Percentiles rank a stretch among this genome's conserved stretches.
These are phyloP conservation scores for Coniochaeta sp. DNA, from an alignment of 2,329 filamentous ascomycete species.

Conservation along the genomic window DNA sequence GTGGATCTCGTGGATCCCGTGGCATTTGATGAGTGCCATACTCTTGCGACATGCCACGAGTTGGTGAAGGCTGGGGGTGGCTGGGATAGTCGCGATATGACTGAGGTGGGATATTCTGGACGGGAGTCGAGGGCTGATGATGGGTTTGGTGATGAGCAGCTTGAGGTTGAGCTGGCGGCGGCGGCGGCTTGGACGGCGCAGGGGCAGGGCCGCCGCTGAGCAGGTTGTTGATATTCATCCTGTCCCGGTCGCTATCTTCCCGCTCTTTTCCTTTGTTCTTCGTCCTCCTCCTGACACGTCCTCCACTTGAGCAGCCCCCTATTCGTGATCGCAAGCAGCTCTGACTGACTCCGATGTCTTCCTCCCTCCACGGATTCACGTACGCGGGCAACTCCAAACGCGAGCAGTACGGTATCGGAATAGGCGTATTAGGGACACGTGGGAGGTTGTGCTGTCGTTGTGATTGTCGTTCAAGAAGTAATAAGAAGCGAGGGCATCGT, in stretches of 20 bases:
- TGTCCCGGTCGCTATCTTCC: constrained; percentile 21
- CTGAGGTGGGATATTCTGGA: constrained; percentile 35
- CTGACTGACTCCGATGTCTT: not conserved
- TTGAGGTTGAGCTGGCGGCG: constrained; percentile 17
- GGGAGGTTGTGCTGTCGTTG: not conserved
- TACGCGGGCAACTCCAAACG: too few relatives aligned
- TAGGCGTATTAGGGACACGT: too few relatives aligned
- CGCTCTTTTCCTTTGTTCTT: not conserved
- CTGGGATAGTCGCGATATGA: constrained; percentile 45
- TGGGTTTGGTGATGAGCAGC: constrained; percentile 14
- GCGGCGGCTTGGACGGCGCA: constrained; percentile 14
- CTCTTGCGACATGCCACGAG: constrained; percentile 37
- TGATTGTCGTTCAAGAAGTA: not conserved
- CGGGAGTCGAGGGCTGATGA: constrained; percentile 26
- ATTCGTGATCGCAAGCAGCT: not conserved
- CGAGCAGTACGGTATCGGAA: not conserved
- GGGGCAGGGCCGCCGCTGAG: constrained; percentile 31
- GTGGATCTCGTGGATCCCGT: constrained; percentile 11
- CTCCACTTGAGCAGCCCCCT: not conserved
- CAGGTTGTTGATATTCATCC: constrained; percentile 47
- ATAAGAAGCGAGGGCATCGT: too few relatives aligned
- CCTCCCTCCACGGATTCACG: not conserved
- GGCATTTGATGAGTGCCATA: constrained; percentile 26
- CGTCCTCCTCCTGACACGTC: constrained; percentile 5
- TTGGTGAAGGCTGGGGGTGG: constrained; percentile 38